phyloP scores from a whole-genome alignment of 2,329 filamentous ascomycete species.

The Mycocentrospora acerina region DNA sequence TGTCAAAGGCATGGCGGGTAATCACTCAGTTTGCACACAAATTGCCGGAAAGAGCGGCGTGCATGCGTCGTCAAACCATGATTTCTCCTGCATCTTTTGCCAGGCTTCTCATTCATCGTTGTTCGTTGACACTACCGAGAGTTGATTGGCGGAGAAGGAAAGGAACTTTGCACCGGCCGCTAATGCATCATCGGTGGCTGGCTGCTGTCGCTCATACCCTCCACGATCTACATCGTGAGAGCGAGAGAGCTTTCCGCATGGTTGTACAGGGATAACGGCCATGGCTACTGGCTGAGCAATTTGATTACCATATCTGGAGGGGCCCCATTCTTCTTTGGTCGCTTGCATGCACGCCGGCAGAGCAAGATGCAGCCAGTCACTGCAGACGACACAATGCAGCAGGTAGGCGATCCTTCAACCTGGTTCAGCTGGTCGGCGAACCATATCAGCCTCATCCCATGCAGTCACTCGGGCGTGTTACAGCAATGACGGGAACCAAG shows the following conservation, averaged over 20 bases:
- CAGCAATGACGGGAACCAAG: conserved; percentile 19
- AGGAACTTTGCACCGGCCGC: background rate
- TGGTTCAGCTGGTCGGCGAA: conserved; percentile 28
- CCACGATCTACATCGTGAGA: conserved; percentile 5
- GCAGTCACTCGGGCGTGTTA: conserved; percentile 19
- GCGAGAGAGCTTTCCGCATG: conserved; percentile 4
- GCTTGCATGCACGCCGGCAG: conserved; percentile 13
- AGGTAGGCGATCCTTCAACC: conserved; percentile 26
- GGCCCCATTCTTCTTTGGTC: conserved; percentile 6
- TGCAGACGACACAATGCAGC: conserved; percentile 25
- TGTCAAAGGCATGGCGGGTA: conserved; percentile 17
- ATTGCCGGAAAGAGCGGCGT: conserved; percentile 30
- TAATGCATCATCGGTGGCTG: background rate
- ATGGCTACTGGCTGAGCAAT: conserved; percentile 6
- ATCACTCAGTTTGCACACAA: conserved; percentile 24
- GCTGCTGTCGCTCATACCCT: too few relatives aligned
- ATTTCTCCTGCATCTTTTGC: conserved; percentile 22
- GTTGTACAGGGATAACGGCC: conserved; percentile 10
- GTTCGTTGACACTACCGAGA: too few relatives aligned
- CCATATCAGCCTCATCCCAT: conserved; percentile 36
- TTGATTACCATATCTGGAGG: conserved; percentile 6
- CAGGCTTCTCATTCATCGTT: conserved; percentile 13
- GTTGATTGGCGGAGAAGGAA: too few relatives aligned
- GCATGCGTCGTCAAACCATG: conserved; percentile 33
- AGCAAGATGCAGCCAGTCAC: conserved; percentile 22